Base-by-base conservation (phyloP, 2,329 filamentous ascomycete species). In the Aureobasidium sp. region DNA sequence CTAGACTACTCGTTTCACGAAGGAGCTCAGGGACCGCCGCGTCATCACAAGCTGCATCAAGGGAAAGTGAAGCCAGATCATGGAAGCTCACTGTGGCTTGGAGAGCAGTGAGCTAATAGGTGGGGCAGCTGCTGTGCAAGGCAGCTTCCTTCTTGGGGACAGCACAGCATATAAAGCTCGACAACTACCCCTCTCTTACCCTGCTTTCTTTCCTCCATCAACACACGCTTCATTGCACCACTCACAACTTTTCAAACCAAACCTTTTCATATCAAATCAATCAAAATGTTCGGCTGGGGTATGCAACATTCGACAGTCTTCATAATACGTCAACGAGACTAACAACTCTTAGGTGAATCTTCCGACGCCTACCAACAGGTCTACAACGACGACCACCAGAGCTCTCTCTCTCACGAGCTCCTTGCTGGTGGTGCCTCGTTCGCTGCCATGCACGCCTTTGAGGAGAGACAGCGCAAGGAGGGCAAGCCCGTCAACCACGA, bases 371-470 rank as follows among this genome's bases (percentile, higher is more conserved):
- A 85, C 76, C 70, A 81, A 65, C 73, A 82, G 73, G 81, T 84
- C 67, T 83, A 84, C 73, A 74, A 78, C 64, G 71, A 77, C 64
- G 71, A 74, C 46, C 80, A 89, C 77, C 77, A 89, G 76, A 79
- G 82, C 69, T 82, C 82, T 71, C 77, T 89, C 71, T 82, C 83
- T 68, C 89, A 93, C 76, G 89, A 94, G 78, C 71, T 90, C 52
- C 73, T 92, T 62, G 89, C 86, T 66, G 88, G 88, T 65, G 90
- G 85, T 63, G 89, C 89, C 63, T 85, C 87, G 65, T 93, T 93
- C 72, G 87, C 84, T 66, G 90, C 86, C 69, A 88, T 93, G 83
- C 91, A 91, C 81, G 79, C 86, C 34, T 92, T 86, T 69, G 88
- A 92, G 77, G 86, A 91, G 74, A 80, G 84, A 69, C 87, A 91